Evolutionary conservation across 2,329 filamentous ascomycete genomes (phyloP).

Genomic region (Penicillium crustosum): DNA sequence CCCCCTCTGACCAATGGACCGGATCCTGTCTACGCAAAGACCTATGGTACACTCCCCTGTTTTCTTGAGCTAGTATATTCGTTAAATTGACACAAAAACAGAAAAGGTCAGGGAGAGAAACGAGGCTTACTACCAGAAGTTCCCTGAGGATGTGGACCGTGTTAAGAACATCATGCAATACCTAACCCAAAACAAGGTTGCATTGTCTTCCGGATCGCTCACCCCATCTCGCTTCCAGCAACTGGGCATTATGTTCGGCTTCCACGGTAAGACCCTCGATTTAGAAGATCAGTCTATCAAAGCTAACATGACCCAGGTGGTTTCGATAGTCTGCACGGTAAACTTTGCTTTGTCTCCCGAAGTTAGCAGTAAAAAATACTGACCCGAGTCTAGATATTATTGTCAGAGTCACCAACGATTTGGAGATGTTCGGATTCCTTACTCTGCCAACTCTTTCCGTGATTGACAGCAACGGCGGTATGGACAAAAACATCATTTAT

Average conservation of each 20-base stretch:
- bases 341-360: constrained; percentile 9
- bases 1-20: constrained; percentile 70
- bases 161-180: constrained; percentile 67
- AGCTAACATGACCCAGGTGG: constrained; percentile 51
- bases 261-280: constrained; percentile 56
- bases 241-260: constrained; percentile 74
- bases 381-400: constrained; percentile 55
- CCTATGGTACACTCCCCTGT: constrained; percentile 53
- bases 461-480: constrained; percentile 66
- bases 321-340: constrained; percentile 69
- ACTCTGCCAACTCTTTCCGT: constrained; percentile 68
- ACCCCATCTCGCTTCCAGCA: constrained; percentile 74
- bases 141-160: constrained; percentile 70
- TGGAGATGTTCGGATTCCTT: constrained; percentile 73
- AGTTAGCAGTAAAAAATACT: background rate
- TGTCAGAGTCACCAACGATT: constrained; percentile 67
- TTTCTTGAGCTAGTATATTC: background rate
- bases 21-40: constrained; percentile 72
- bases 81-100: constrained; percentile 24
- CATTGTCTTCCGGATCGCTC: constrained; percentile 68
- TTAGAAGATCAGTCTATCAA: background rate
- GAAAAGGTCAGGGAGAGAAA: constrained; percentile 71
- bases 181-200: constrained; percentile 62
- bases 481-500: constrained; percentile 79
- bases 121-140: constrained; percentile 77